Evolutionary conservation across 2,329 filamentous ascomycete species (phyloP).

Genomic region (Claviceps lovelessii): DNA sequence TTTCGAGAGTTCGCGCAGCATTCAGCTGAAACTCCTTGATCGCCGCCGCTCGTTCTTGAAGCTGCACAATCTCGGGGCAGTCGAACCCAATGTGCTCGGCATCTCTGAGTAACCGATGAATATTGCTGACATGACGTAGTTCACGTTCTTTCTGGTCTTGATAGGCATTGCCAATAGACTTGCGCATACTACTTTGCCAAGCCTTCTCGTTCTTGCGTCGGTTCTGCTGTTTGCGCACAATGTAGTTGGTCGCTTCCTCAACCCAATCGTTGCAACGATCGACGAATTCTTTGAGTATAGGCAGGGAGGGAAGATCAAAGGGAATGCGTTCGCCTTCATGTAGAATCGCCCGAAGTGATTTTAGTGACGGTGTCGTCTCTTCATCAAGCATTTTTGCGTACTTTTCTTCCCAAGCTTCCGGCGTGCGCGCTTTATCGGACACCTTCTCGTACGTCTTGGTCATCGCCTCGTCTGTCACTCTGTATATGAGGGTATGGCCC

Average conservation of each 20-base stretch:
- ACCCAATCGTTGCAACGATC: slow-evolving; percentile 96
- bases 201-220: slow-evolving; percentile 86
- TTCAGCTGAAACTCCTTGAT: slow-evolving; percentile 75
- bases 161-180: slow-evolving; percentile 41
- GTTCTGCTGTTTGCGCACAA: slow-evolving; percentile 92
- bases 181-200: slow-evolving; percentile 61
- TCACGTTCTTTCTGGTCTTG: slow-evolving; percentile 71
- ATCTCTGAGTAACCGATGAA: slow-evolving; percentile 68
- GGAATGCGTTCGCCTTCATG: slow-evolving; percentile 94
- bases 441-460: slow-evolving; percentile 56
- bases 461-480: slow-evolving; percentile 60
- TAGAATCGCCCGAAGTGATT: slow-evolving; percentile 67
- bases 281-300: slow-evolving; percentile 75
- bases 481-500: slow-evolving; percentile 63
- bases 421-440: slow-evolving; percentile 70
- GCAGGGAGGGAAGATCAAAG: slow-evolving; percentile 70
- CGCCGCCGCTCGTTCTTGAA: slow-evolving; percentile 72
- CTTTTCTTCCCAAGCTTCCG: slow-evolving; percentile 83
- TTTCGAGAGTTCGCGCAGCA: slow-evolving; percentile 55
- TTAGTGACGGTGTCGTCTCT: slow-evolving; percentile 71
- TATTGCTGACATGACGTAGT: slow-evolving; percentile 75
- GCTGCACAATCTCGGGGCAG: slow-evolving; percentile 72
- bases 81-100: slow-evolving; percentile 86
- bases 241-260: slow-evolving; percentile 91
- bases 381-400: slow-evolving; percentile 73